Base-by-base conservation (phyloP, 371 early-diverging fungal genomes). In the Rhizomucor pusillus region DNA sequence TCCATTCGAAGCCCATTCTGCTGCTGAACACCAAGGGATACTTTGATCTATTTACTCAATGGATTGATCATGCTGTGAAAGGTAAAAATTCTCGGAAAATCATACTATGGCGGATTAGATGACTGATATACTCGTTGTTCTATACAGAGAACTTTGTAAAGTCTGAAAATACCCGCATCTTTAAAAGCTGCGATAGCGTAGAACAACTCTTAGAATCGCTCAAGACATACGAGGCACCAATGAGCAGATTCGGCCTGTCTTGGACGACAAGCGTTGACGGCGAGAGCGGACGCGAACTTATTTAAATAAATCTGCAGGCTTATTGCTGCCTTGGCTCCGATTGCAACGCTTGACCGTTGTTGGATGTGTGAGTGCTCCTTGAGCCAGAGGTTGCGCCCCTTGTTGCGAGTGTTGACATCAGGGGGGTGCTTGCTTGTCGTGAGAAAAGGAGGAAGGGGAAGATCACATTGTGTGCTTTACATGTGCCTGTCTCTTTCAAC, bases 1-100 rank as follows among this genome's bases (percentile, higher is more conserved):
- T 91, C 52, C 90, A 90, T 53, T 60, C 69, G 29, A 92, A 90
- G 60, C 92, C 90, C 10, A 81, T 95, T 18, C 61, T 89, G 40
- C 65, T 91, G 16, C 58, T 95, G 19, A 90, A 95, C 67, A 84
- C 80, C 50, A 76, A 81, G 47, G 85, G 82, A 1, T 93, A 79
- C 69, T 95, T 83, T 60, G 80, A 82, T 13, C 71, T 82, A 6
- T 77, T 93, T 55, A 63, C 75, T 34, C 69, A 80, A 43, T 80
- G 87, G 72, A 71, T 93, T 20, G 71, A 81, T 36, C 67, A 69
- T 52, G 76, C 80, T 5, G 76, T 86, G 2, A 52, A 78, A 56
- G 81, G 84, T 76, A 63, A 47, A 34, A 10, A 13, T 29, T 29
- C n/a, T n/a, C n/a, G n/a, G n/a, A n/a, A n/a, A 19, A 22, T n/a